A percentile compares a stretch with the other conserved stretches of the same genome.
Conservation (phyloP, 306 rosid genomes). For the peach (Prunus persica) region DNA sequence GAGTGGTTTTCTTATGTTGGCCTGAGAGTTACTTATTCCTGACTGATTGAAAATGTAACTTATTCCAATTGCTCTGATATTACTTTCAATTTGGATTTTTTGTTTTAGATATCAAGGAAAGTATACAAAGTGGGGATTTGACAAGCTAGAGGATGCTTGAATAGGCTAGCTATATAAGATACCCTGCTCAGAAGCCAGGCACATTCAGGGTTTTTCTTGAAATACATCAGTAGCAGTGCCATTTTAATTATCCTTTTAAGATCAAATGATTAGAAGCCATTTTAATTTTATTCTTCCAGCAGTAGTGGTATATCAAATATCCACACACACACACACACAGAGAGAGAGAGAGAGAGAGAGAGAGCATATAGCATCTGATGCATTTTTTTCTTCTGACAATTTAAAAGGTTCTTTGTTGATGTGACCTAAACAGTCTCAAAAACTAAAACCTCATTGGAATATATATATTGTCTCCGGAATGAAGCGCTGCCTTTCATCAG, state of each 20-base stretch:
- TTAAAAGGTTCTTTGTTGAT: conserved; percentile 11
- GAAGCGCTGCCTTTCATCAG: background rate
- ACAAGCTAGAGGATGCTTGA: background rate
- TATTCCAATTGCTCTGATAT: background rate
- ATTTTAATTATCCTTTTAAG: background rate
- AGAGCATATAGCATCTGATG: conserved; percentile 17
- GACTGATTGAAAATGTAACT: conserved; percentile 4
- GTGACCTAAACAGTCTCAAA: background rate
- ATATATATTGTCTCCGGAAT: background rate
- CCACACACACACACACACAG: too few relatives aligned
- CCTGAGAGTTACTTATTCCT: background rate
- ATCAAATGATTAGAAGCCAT: background rate
- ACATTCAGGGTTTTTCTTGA: background rate
- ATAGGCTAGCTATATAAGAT: background rate
- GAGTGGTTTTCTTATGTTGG: conserved; percentile 1
- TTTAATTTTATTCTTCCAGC: conserved; percentile 11
- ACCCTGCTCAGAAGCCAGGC: background rate
- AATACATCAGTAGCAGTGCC: background rate
- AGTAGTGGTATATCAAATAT: background rate
- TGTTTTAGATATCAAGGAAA: background rate
- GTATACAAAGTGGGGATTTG: background rate
- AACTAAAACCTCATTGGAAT: background rate
- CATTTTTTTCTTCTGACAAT: conserved; percentile 2
- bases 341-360: background rate
- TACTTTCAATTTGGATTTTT: background rate